Evolutionary conservation across 108 stramenopile species (phyloP).

Genomic region (Ochromonas danica): DNA sequence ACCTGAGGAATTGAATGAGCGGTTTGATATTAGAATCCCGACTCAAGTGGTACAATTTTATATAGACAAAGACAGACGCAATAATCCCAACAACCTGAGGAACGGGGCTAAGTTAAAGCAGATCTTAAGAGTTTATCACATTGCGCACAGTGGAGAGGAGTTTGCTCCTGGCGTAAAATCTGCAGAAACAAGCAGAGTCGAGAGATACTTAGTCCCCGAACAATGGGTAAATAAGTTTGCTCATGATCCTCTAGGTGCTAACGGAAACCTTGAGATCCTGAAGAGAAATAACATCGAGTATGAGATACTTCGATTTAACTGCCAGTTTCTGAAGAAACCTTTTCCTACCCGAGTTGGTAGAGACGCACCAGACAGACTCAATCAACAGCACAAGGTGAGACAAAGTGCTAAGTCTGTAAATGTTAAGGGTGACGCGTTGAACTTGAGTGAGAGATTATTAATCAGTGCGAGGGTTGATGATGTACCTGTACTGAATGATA

Average conservation of each 20-base stretch:
- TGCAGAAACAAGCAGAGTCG: conserved; percentile 9
- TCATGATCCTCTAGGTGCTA: conserved; percentile 5
- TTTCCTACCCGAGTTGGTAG: conserved; percentile 14
- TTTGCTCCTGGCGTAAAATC: conserved; percentile 5
- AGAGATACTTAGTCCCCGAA: conserved; percentile 10
- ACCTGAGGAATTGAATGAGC: conserved; percentile 15
- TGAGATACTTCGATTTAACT: background rate
- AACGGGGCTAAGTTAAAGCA: conserved; percentile 10
- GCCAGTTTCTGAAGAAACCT: conserved; percentile 15
- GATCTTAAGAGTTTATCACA: conserved; percentile 17
- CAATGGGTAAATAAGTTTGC: conserved; percentile 16
- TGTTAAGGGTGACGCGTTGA: background rate
- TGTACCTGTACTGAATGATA: background rate
- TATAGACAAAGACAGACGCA: conserved; percentile 15
- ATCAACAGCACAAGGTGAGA: conserved; percentile 9
- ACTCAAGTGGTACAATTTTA: conserved; percentile 17
- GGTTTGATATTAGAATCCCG: conserved; percentile 15
- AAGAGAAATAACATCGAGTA: background rate
- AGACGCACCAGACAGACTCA: conserved; percentile 13
- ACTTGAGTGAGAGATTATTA: background rate
- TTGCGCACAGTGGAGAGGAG: conserved; percentile 13
- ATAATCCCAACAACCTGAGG: conserved; percentile 15
- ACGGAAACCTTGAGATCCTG: background rate
- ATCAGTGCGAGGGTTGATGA: background rate
- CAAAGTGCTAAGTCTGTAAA: background rate